Conservation (phyloP, 345 rosid species). For the Aegle marmelos region DNA sequence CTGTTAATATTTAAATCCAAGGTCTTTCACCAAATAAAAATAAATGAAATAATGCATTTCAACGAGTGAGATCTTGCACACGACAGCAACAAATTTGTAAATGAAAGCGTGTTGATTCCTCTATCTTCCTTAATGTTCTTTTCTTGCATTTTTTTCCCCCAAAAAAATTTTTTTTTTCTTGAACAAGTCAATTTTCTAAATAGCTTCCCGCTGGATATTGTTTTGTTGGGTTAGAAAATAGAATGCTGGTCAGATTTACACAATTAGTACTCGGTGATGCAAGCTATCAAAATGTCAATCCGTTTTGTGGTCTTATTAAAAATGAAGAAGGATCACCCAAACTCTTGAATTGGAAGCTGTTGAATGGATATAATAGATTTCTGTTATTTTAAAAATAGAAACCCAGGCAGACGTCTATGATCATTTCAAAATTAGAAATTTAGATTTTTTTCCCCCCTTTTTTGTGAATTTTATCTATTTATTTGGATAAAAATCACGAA, state of each 20-base stretch:
- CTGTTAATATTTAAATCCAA: background rate
- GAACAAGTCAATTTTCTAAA: background rate
- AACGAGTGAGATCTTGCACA: background rate
- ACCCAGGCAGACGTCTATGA: too few species aligned
- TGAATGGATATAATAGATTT: too few species aligned
- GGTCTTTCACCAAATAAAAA: background rate
- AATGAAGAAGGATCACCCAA: too few species aligned
- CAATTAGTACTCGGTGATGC: background rate
- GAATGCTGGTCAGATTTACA: background rate
- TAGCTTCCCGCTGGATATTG: background rate
- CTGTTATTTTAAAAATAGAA: too few species aligned
- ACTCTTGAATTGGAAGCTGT: too few species aligned
- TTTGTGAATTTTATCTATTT: too few species aligned
- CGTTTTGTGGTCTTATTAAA: rapidly evolving
- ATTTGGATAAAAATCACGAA: too few species aligned
- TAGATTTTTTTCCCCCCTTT: too few species aligned
- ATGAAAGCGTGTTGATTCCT: too few species aligned
- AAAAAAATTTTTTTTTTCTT: too few species aligned
- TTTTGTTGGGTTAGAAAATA: background rate
- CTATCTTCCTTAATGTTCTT: background rate
- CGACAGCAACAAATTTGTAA: background rate
- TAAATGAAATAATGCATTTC: background rate
- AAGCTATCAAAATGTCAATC: slow-evolving; percentile 5
- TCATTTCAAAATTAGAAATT: too few species aligned
- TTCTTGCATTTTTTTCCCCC: background rate